Conservation (phyloP, 805 yeast genomes). For the Candida nitratophila region DNA sequence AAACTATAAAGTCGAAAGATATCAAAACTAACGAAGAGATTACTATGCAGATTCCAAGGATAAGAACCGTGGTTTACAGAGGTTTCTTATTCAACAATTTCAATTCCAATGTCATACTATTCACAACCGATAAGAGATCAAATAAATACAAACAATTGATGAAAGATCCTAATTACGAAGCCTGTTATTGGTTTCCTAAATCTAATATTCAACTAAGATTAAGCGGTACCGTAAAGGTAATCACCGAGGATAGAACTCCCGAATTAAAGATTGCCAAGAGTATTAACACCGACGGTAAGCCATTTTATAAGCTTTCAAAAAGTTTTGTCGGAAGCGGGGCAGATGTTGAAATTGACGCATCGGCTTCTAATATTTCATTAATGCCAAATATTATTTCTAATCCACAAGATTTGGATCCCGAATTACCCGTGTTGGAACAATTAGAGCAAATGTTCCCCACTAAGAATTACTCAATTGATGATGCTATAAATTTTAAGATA, state of each 20-base stretch:
- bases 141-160: constrained; percentile 49
- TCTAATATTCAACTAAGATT: constrained; percentile 65
- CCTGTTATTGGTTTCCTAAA: constrained; percentile 64
- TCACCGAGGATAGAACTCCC: constrained; percentile 25
- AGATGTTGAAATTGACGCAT: background rate
- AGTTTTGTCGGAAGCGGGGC: background rate
- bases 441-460: constrained; percentile 12
- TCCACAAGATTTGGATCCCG: background rate
- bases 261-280: constrained; percentile 2
- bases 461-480: constrained; percentile 6
- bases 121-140: constrained; percentile 68
- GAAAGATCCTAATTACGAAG: constrained; percentile 55
- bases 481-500: constrained; percentile 13
- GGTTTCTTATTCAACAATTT: constrained; percentile 71
- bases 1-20: constrained; percentile 30
- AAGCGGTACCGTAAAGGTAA: constrained; percentile 53
- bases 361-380: constrained; percentile 1
- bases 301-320: constrained; percentile 1
- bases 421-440: constrained; percentile 12
- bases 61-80: constrained; percentile 63
- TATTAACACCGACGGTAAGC: background rate
- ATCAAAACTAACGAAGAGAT: background rate
- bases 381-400: constrained; percentile 1
- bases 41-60: constrained; percentile 44
- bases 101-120: constrained; percentile 57